Percentiles rank a stretch among this genome's conserved stretches.
phyloP scores from a whole-genome alignment of 2,329 filamentous ascomycete genomes.

The Camillea tinctor region DNA sequence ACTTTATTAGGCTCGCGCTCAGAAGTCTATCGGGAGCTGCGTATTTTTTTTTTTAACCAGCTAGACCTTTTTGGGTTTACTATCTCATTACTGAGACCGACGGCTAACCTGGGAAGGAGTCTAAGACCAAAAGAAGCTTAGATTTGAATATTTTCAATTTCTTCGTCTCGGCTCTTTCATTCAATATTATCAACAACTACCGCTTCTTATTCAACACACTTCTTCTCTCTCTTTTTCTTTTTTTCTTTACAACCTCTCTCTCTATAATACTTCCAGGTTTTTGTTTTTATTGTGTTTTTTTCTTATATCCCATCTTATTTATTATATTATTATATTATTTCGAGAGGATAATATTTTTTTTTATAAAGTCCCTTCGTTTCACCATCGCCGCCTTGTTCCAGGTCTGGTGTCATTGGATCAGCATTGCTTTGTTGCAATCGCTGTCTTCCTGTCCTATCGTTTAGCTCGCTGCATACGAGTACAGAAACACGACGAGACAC shows the following conservation, averaged over 20 bases:
- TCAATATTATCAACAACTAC: neutral
- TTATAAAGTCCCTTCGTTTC: conserved; percentile 3
- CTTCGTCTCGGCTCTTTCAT: neutral
- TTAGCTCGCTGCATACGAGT: conserved; percentile 14
- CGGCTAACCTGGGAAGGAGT: neutral
- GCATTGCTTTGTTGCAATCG: conserved; percentile 7
- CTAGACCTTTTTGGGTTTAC: neutral
- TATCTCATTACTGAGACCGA: neutral
- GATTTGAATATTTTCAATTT: neutral
- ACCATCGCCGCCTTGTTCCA: neutral
- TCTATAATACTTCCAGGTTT: no score
- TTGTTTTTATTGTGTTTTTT: conserved; percentile 4
- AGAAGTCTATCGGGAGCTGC: neutral
- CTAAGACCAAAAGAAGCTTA: neutral
- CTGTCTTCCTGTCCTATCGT: conserved; percentile 27
- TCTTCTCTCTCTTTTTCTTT: neutral
- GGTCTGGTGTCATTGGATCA: neutral
- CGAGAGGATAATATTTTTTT: no score
- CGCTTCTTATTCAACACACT: neutral
- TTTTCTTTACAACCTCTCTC: no score
- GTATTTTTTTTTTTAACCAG: neutral
- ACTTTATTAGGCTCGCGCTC: neutral
- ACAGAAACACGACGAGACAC: conserved; percentile 17
- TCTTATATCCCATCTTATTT: no score
- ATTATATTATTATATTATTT: no score